Evolutionary conservation across 1,284 basidiomycete genomes (phyloP).

Genomic region (Peniophora sp.): DNA sequence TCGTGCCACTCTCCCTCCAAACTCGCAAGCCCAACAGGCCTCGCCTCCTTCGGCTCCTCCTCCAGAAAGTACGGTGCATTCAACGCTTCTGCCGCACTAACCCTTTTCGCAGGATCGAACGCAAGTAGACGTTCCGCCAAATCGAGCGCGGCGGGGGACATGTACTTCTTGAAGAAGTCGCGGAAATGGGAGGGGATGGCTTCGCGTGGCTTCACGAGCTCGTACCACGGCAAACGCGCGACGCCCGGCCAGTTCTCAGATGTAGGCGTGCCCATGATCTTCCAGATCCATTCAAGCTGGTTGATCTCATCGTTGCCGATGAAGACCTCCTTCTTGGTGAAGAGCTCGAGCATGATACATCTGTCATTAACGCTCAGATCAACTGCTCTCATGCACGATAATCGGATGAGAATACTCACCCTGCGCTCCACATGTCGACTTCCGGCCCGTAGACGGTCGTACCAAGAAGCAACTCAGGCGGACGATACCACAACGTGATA

Average conservation of each 20-base stretch:
- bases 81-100: constrained; percentile 77
- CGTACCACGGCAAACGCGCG: constrained; percentile 91
- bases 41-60: constrained; percentile 68
- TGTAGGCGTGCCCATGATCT: constrained; percentile 84
- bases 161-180: constrained; percentile 75
- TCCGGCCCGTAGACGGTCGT: constrained; percentile 96
- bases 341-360: constrained; percentile 98
- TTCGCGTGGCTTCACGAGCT: constrained; percentile 89
- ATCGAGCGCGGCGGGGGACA: constrained; percentile 77
- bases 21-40: constrained; percentile 68
- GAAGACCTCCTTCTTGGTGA: constrained; percentile 90
- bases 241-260: constrained; percentile 80
- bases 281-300: constrained; percentile 90
- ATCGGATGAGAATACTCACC: constrained; percentile 43
- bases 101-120: constrained; percentile 79
- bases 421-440: constrained; percentile 99
- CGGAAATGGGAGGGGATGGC: constrained; percentile 66
- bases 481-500: constrained; percentile 98
- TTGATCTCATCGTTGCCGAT: constrained; percentile 97
- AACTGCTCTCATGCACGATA: constrained; percentile 1
- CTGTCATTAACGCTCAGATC: constrained; percentile 30
- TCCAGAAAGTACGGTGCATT: constrained; percentile 75
- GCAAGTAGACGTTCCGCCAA: constrained; percentile 76
- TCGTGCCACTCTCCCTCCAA: constrained; percentile 94
- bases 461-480: constrained; percentile 92